Evolutionary conservation across 805 yeast genomes (phyloP).

Genomic region (Grigorovia yakushimaensis): DNA sequence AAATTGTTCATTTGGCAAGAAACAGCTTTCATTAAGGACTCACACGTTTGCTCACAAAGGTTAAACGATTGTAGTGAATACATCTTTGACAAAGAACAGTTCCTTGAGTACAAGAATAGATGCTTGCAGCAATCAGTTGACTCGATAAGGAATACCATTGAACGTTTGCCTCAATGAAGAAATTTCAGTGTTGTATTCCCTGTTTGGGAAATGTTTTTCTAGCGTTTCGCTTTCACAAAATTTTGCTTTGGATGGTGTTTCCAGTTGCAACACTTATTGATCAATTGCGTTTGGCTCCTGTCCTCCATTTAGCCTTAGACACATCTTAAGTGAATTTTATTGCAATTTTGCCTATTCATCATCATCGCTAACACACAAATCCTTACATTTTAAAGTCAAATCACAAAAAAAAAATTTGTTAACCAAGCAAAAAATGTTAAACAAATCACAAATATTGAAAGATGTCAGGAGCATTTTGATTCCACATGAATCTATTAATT

Average conservation of each 20-base stretch:
- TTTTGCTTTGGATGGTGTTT: background rate
- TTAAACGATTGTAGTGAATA: background rate
- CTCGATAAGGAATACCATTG: constrained; percentile 22
- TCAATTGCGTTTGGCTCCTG: no score
- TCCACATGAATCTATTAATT: constrained; percentile 9
- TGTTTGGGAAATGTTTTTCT: background rate
- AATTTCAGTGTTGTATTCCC: background rate
- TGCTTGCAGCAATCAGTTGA: constrained; percentile 20
- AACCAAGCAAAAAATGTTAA: background rate
- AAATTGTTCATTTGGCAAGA: constrained; percentile 28
- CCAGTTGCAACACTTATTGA: background rate
- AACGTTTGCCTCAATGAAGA: constrained; percentile 8
- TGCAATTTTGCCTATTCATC: no score
- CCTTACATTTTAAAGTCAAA: no score
- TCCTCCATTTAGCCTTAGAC: no score
- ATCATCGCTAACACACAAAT: no score
- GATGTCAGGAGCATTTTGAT: constrained; percentile 6
- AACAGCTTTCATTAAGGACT: constrained; percentile 25
- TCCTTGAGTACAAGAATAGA: constrained; percentile 13
- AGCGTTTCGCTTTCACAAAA: no score
- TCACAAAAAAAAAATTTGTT: no score
- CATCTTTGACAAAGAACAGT: constrained; percentile 13
- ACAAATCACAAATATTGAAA: constrained; percentile 3
- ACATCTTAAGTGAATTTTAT: no score
- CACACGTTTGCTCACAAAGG: constrained; percentile 18